Conservation (phyloP, 2,329 filamentous ascomycete genomes). For the Cladosporium sp. region DNA sequence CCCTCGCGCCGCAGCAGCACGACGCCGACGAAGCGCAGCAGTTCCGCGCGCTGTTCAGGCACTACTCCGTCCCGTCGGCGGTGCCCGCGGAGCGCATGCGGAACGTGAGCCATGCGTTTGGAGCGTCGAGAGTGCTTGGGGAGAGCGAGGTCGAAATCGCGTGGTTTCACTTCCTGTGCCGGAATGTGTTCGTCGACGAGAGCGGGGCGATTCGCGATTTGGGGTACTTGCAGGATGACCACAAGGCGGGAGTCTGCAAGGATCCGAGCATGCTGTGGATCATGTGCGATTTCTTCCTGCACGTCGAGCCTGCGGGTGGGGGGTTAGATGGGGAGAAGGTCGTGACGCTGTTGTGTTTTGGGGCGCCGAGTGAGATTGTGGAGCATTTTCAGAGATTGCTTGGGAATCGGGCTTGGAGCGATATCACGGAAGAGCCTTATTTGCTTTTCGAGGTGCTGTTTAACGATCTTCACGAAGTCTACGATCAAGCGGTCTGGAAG, state of each 20-base stretch:
- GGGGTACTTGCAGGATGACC: background rate
- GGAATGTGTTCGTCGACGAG: background rate
- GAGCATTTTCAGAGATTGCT: background rate
- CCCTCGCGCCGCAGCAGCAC: background rate
- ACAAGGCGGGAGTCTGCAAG: background rate
- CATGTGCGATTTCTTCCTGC: conserved; percentile 8
- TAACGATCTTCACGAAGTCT: conserved; percentile 27
- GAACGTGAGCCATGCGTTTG: background rate
- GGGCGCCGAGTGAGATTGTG: background rate
- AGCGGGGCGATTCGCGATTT: background rate
- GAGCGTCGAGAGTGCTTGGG: background rate
- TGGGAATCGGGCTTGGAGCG: background rate
- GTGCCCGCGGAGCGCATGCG: conserved; percentile 2
- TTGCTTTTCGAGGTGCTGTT: conserved; percentile 28
- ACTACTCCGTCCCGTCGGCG: conserved; percentile 3
- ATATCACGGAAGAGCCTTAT: conserved; percentile 28
- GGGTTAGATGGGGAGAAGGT: background rate
- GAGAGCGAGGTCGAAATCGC: background rate
- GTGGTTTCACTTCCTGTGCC: conserved; percentile 8
- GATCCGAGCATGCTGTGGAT: conserved; percentile 2
- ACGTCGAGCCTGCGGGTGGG: background rate
- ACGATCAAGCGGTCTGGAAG: conserved; percentile 28
- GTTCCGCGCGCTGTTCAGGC: background rate
- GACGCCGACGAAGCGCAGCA: background rate
- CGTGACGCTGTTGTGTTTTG: conserved; percentile 4